These are phyloP conservation scores for Ogataea saltuana DNA, from an alignment of 805 yeast species.

Conservation along the genomic window DNA sequence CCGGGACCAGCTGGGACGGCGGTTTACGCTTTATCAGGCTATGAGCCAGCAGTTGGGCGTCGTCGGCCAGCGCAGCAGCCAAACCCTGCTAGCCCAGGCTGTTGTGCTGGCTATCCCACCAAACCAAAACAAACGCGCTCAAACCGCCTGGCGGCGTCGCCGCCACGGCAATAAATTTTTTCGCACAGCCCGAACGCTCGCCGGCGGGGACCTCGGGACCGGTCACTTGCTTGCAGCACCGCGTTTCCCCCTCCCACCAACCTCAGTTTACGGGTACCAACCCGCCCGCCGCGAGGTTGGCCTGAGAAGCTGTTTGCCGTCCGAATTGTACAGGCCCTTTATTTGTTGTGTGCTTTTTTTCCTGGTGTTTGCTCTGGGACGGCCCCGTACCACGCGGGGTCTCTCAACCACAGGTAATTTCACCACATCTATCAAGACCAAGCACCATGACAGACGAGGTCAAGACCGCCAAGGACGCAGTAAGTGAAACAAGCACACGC, in stretches of 20 bases:
- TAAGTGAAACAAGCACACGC: constrained; percentile 18
- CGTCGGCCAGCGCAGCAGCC: no score
- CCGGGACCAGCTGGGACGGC: no score
- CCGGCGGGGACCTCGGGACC: no score
- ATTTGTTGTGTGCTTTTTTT: constrained; percentile 4
- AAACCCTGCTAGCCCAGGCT: no score
- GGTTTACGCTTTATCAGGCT: no score
- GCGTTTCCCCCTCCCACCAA: constrained; percentile 1
- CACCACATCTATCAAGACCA: background rate
- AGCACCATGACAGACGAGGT: constrained; percentile 28
- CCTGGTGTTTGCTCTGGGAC: constrained; percentile 2
- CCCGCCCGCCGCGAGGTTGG: constrained; percentile 5
- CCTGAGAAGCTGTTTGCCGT: constrained; percentile 4
- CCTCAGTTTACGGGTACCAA: constrained; percentile 1
- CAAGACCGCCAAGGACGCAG: constrained; percentile 34
- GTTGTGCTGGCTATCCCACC: no score
- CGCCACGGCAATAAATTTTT: background rate
- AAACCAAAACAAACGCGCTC: no score
- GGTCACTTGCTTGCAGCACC: no score
- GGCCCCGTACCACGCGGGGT: constrained; percentile 5
- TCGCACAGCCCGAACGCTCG: constrained; percentile 9
- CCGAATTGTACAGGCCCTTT: constrained; percentile 3
- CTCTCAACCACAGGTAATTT: background rate
- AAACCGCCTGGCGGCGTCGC: no score
- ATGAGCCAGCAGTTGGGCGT: no score